Evolutionary conservation across 2,329 filamentous ascomycete genomes (phyloP).

Genomic region (Botrytis paeoniae): DNA sequence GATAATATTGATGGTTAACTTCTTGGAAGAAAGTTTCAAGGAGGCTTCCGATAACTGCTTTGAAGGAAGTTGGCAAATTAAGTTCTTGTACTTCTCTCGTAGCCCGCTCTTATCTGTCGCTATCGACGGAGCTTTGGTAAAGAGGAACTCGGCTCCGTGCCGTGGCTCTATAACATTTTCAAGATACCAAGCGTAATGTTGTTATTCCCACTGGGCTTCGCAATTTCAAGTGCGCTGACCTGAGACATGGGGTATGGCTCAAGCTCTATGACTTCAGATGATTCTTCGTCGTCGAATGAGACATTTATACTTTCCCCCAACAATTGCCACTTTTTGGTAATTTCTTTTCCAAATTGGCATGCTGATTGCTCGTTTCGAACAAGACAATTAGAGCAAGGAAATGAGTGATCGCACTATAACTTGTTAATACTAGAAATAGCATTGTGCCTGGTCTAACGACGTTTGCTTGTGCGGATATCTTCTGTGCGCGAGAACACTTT

Average conservation of each 20-base stretch:
- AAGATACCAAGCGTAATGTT: slow-evolving; percentile 54
- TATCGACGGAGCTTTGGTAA: slow-evolving; percentile 25
- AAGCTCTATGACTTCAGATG: slow-evolving; percentile 25
- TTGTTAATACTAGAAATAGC: slow-evolving; percentile 20
- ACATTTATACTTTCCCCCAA: slow-evolving; percentile 27
- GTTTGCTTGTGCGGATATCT: slow-evolving; percentile 55
- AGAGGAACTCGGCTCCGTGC: slow-evolving; percentile 28
- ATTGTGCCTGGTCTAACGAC: slow-evolving; percentile 20
- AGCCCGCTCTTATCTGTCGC: slow-evolving; percentile 42
- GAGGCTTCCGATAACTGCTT: slow-evolving; percentile 52
- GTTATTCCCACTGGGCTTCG: slow-evolving; percentile 45
- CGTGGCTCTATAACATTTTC: slow-evolving; percentile 49
- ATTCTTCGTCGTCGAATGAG: slow-evolving; percentile 22
- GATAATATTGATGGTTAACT: slow-evolving; percentile 57
- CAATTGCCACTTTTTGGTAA: slow-evolving; percentile 32
- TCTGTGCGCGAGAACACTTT: neutral
- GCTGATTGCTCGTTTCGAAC: slow-evolving; percentile 52
- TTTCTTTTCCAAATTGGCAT: slow-evolving; percentile 52
- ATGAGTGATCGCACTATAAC: slow-evolving; percentile 54
- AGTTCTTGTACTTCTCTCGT: slow-evolving; percentile 55
- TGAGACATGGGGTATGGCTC: slow-evolving; percentile 31
- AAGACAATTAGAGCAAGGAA: slow-evolving; percentile 58
- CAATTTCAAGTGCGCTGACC: slow-evolving; percentile 49
- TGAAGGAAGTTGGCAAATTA: slow-evolving; percentile 57
- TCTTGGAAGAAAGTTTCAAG: slow-evolving; percentile 52